Evolutionary conservation across 2,329 filamentous ascomycete species (phyloP).

Genomic region (Ophiostoma sp.): DNA sequence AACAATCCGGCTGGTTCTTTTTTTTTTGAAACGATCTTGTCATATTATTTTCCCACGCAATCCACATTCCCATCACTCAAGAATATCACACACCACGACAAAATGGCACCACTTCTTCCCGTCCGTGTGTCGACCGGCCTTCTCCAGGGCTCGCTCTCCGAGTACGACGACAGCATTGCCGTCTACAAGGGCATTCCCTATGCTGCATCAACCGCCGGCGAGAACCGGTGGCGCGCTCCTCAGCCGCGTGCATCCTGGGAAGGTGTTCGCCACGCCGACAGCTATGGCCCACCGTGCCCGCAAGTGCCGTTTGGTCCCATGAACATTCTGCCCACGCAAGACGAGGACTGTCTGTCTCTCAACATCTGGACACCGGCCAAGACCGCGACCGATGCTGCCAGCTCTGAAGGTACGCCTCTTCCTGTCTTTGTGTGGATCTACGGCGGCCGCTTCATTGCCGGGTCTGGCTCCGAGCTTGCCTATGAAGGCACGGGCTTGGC

Average conservation of each 20-base stretch:
- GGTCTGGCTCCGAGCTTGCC: not conserved
- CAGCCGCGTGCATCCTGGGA: not conserved
- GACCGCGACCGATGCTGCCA: too few relatives aligned
- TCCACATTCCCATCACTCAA: too few relatives aligned
- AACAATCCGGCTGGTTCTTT: too few relatives aligned
- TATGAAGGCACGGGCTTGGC: not conserved
- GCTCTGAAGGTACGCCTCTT: not conserved
- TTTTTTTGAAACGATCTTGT: too few relatives aligned
- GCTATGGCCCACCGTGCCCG: not conserved
- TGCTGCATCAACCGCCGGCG: not conserved
- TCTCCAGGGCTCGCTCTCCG: not conserved
- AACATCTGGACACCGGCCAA: too few relatives aligned
- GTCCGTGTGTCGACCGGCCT: not conserved
- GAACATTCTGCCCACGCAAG: not conserved
- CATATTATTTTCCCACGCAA: too few relatives aligned
- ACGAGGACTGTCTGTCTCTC: not conserved
- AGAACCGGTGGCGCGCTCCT: not conserved
- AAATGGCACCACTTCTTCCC: not conserved
- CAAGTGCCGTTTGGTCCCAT: not conserved
- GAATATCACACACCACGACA: too few relatives aligned
- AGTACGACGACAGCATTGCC: not conserved
- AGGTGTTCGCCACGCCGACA: not conserved
- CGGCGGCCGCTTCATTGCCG: not conserved
- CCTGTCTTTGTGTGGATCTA: not conserved
- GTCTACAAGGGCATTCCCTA: not conserved